Conservation (phyloP, 768 basidiomycete species). For the button mushroom (Agaricus bisporus) region DNA sequence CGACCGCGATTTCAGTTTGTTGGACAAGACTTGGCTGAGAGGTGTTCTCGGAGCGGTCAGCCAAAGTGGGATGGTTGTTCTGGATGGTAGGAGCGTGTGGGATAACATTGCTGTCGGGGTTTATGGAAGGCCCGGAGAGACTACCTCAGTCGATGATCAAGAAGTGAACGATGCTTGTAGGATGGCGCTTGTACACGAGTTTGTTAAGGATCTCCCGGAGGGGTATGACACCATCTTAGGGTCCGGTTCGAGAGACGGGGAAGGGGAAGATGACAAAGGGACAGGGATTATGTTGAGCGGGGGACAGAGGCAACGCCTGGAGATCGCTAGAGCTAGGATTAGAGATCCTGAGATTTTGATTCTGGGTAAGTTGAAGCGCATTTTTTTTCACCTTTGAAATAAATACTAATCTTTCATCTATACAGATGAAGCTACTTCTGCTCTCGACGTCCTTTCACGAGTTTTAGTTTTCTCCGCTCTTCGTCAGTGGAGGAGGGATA, state of each 20-base stretch:
- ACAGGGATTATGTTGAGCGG: slow-evolving; percentile 63
- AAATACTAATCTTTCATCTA: slow-evolving; percentile 31
- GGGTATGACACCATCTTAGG: slow-evolving; percentile 83
- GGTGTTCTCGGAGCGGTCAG: slow-evolving; percentile 69
- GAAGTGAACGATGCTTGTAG: slow-evolving; percentile 81
- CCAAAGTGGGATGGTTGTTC: slow-evolving; percentile 53
- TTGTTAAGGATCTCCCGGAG: slow-evolving; percentile 73
- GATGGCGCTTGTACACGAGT: slow-evolving; percentile 85
- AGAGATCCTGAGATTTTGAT: slow-evolving; percentile 86
- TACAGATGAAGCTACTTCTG: slow-evolving; percentile 75
- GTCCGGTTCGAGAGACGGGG: not conserved
- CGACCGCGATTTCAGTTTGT: slow-evolving; percentile 69
- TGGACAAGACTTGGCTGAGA: slow-evolving; percentile 68
- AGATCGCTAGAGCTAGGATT: slow-evolving; percentile 81
- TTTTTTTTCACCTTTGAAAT: not conserved
- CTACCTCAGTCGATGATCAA: slow-evolving; percentile 51
- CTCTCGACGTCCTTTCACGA: slow-evolving; percentile 83
- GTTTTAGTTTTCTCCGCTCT: slow-evolving; percentile 76
- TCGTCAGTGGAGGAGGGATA: slow-evolving; percentile 61
- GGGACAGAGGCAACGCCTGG: slow-evolving; percentile 87
- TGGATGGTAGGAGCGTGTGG: slow-evolving; percentile 75
- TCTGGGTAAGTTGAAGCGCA: slow-evolving; percentile 57
- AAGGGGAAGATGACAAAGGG: slow-evolving; percentile 28
- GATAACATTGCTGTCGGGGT: slow-evolving; percentile 81
- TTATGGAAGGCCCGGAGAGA: slow-evolving; percentile 18